A percentile compares a stretch with the other conserved stretches of the same genome.
phyloP scores from a whole-genome alignment of 495 filamentous ascomycete genomes.

The Aspergillus asperescens region DNA sequence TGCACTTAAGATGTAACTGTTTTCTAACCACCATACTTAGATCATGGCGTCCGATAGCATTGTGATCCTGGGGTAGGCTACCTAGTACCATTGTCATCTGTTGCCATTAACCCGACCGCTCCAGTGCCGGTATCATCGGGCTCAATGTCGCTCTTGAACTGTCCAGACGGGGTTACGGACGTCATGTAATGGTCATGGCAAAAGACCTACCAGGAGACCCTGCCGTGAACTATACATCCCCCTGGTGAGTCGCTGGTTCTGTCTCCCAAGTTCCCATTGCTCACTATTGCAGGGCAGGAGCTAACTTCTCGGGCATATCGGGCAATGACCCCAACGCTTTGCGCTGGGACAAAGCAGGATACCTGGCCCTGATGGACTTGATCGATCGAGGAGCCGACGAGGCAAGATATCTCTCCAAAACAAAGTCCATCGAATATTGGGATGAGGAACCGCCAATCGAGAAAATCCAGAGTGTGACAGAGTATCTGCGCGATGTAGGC shows the following conservation, averaged over 20 bases:
- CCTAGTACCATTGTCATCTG: not conserved
- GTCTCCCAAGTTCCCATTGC: too few relatives aligned
- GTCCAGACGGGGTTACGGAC: conserved; percentile 24
- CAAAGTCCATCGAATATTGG: conserved; percentile 29
- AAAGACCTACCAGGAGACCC: conserved; percentile 31
- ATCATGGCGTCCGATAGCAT: conserved; percentile 16
- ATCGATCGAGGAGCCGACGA: conserved; percentile 19
- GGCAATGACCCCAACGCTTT: conserved; percentile 28
- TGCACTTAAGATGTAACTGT: too few relatives aligned
- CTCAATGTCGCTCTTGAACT: conserved; percentile 32
- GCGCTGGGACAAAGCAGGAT: conserved; percentile 28
- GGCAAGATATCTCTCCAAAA: conserved; percentile 22
- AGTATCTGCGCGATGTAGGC: conserved; percentile 30
- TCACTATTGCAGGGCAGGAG: conserved; percentile 30
- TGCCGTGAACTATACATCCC: conserved; percentile 27
- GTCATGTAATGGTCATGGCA: conserved; percentile 24
- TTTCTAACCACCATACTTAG: not conserved
- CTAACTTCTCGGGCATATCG: conserved; percentile 33
- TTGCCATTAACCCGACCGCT: not conserved
- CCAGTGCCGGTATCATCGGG: conserved; percentile 32
- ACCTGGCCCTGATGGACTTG: conserved; percentile 17
- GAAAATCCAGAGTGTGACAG: conserved; percentile 26
- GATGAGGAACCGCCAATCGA: conserved; percentile 23
- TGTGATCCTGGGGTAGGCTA: conserved; percentile 19
- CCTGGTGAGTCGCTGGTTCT: conserved; percentile 21